Percentiles rank a stretch among this genome's conserved stretches.
These are phyloP conservation scores for Saccharum spontaneum DNA, from an alignment of 176 grass and related monocot species.

Conservation along the genomic window DNA sequence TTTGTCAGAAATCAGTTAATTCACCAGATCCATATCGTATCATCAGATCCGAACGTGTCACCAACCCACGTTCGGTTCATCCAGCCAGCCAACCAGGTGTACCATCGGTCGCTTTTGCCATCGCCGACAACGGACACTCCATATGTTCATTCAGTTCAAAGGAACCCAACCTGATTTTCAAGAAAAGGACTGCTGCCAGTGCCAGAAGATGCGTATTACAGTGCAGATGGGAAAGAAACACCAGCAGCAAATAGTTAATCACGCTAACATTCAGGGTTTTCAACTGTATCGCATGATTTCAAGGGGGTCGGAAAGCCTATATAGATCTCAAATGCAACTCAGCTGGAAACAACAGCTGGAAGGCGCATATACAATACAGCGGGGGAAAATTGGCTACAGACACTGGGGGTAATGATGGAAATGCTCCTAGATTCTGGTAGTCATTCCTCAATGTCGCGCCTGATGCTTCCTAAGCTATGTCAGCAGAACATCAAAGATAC, in stretches of 20 bases:
- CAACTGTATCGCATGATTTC: not conserved
- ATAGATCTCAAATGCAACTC: slow-evolving; percentile 12
- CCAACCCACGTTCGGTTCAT: slow-evolving; percentile 25
- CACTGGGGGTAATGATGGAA: not conserved
- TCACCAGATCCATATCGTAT: slow-evolving; percentile 33
- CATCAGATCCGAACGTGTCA: slow-evolving; percentile 23
- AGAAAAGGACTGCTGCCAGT: slow-evolving; percentile 5
- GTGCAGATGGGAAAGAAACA: not conserved
- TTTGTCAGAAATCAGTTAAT: slow-evolving; percentile 36
- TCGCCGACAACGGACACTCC: slow-evolving; percentile 24
- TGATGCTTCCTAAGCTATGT: slow-evolving; percentile 45
- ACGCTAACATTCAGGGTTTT: slow-evolving; percentile 22
- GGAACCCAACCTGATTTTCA: not conserved
- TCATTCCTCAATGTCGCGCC: slow-evolving; percentile 26
- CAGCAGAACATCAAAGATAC: slow-evolving; percentile 30
- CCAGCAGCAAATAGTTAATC: slow-evolving; percentile 19
- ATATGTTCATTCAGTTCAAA: slow-evolving; percentile 22
- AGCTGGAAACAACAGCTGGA: not conserved
- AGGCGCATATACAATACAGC: slow-evolving; percentile 13
- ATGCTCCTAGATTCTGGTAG: slow-evolving; percentile 26
- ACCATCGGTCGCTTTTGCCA: slow-evolving; percentile 23
- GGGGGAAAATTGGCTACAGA: not conserved
- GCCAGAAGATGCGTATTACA: not conserved
- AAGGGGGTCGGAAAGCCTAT: not conserved
- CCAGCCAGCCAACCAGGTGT: slow-evolving; percentile 1